Base-by-base conservation (phyloP, 2,329 filamentous ascomycete genomes). In the Apiospora marii region DNA sequence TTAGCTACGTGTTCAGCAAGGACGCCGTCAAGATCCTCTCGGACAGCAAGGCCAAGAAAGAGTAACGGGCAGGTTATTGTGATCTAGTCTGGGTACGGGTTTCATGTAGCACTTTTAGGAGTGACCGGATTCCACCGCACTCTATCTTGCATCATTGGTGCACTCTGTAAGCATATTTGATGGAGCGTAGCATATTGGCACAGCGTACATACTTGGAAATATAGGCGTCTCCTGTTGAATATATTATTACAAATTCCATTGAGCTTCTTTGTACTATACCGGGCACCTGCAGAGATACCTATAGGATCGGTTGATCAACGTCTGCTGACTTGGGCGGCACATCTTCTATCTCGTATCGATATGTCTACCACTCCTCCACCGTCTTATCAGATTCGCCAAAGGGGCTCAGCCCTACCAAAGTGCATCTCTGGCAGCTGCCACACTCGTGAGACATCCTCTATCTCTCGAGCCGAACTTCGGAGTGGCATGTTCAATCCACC, bases 1-100 rank as follows among this genome's bases (percentile, higher is more conserved):
- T 95, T 19, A 98, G 95, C 82, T 99, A 99, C 81, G 87, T 97
- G 8, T 97, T 92, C 81, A 94, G 91, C 76, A 98, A 96, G 81
- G 93, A 97, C 78, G 96, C 95, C 0, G 95, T 98, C 44, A 97
- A 93, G 82, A 98, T 98, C 72, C 81, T 98, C 58, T 82, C 83
- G 0, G 78, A 83, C 67, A 78, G 76, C 37, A 51, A 70, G 34
- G 49, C 67, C n/a, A 48, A 44, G 24, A 68, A 68, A 48, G 8
- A 64, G 58, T 64, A 41, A 41, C 4, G 34, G 34, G 30, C 30
- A 19, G 14, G 5, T 14, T 64, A 6, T 8, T 1, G 27, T 22
- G 30, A 41, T n/a, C 16, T 2, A 12, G 24, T 34, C 58, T 34
- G 27, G 27, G 16, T 16, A 8, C 13, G 3, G 27, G 27, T 3